Conservation (phyloP, 208 protist genomes). For the Acanthamoeba pearcei region DNA sequence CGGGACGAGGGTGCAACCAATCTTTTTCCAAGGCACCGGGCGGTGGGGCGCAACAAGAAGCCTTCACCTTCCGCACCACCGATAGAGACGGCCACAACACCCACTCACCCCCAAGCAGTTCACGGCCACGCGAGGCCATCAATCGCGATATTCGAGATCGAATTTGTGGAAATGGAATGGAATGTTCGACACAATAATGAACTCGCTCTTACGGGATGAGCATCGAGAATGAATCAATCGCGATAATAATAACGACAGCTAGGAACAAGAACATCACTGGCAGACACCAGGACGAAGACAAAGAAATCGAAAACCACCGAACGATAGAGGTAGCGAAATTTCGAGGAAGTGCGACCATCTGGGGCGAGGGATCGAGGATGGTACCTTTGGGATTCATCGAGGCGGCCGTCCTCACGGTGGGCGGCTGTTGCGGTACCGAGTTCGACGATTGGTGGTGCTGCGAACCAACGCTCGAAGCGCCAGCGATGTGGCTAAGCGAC, state of each 20-base stretch:
- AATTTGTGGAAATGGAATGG: too few species aligned
- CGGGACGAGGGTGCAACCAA: conserved; percentile 24
- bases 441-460: too few species aligned
- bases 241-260: too few species aligned
- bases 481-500: conserved; percentile 11
- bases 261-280: too few species aligned
- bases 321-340: background rate
- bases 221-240: too few species aligned
- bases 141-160: too few species aligned
- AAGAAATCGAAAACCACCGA: background rate
- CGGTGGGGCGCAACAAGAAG: background rate
- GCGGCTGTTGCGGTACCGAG: too few species aligned
- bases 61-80: background rate
- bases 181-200: too few species aligned
- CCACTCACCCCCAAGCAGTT: too few species aligned
- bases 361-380: background rate
- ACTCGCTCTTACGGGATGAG: too few species aligned
- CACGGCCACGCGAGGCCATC: too few species aligned
- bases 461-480: background rate
- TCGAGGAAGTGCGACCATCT: background rate
- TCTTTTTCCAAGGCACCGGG: background rate
- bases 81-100: background rate
- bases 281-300: too few species aligned
- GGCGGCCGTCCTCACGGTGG: background rate
- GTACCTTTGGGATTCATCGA: conserved; percentile 66